A percentile compares a stretch with the other conserved stretches of the same genome.
Evolutionary conservation across 441 rosid genomes (phyloP).

Genomic region (Pelargonium myrrhifolium): DNA sequence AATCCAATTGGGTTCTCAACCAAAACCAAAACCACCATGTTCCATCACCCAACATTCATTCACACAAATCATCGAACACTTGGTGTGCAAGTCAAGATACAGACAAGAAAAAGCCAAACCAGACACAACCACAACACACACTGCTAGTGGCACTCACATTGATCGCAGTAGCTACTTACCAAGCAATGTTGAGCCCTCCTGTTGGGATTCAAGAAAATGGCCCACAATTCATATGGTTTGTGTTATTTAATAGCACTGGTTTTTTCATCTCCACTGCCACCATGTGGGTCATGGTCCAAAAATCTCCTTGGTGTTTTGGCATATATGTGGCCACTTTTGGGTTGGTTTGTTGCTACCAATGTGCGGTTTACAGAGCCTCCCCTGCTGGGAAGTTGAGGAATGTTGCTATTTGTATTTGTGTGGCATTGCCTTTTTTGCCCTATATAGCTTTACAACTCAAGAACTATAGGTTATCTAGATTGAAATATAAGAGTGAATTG

Average conservation of each 20-base stretch:
- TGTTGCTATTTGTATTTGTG: not conserved
- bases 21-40: not conserved
- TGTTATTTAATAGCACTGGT: not conserved
- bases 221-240: not conserved
- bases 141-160: not conserved
- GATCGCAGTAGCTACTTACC: conserved; percentile 1
- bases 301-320: not conserved
- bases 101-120: no score
- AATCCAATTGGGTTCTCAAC: not conserved
- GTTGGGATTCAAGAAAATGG: not conserved
- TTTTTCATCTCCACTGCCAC: not conserved
- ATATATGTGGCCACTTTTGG: not conserved
- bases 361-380: not conserved
- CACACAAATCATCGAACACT: not conserved
- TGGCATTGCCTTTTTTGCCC: not conserved
- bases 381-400: conserved; percentile 1
- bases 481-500: not conserved
- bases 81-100: not conserved
- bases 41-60: not conserved
- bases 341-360: not conserved
- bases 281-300: not conserved
- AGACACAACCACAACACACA: not conserved
- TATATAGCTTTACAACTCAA: not conserved
- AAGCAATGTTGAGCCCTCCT: conserved; percentile 2
- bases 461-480: not conserved